These are phyloP conservation scores for Diaporthe vexans DNA, from an alignment of 2,329 filamentous ascomycete genomes.

Conservation along the genomic window DNA sequence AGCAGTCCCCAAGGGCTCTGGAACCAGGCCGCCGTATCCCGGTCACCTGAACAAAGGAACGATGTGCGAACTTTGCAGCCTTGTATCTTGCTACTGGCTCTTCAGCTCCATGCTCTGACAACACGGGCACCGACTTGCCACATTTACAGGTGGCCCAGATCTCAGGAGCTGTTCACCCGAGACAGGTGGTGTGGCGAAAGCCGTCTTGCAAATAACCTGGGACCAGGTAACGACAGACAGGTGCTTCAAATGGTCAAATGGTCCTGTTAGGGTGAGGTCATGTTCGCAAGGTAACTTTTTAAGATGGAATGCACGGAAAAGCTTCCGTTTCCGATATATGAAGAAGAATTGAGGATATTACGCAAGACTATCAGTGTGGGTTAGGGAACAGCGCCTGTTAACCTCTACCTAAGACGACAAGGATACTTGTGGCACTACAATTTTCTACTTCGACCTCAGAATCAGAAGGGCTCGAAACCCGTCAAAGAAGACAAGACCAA, in stretches of 20 bases:
- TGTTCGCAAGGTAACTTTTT: neutral
- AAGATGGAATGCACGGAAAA: neutral
- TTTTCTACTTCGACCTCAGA: slow-evolving; percentile 34
- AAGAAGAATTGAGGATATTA: neutral
- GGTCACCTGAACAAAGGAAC: neutral
- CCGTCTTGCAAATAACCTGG: neutral
- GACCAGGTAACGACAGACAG: neutral
- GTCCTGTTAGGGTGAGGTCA: neutral
- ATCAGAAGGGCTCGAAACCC: slow-evolving; percentile 36
- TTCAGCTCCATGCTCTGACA: neutral
- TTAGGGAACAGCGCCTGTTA: neutral
- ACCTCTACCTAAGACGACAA: neutral
- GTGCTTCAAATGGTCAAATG: neutral
- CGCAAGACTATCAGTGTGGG: neutral
- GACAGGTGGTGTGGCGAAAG: neutral
- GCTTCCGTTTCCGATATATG: neutral
- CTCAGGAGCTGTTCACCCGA: neutral
- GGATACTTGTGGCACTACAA: neutral
- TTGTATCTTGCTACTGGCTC: neutral
- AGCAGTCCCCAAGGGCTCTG: neutral
- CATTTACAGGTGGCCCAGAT: no score
- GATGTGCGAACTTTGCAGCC: neutral
- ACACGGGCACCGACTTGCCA: neutral
- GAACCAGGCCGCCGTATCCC: no score
- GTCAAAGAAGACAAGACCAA: slow-evolving; percentile 41